These are phyloP conservation scores for Crithidia bombi DNA, from an alignment of 208 protist species.

Conservation along the genomic window DNA sequence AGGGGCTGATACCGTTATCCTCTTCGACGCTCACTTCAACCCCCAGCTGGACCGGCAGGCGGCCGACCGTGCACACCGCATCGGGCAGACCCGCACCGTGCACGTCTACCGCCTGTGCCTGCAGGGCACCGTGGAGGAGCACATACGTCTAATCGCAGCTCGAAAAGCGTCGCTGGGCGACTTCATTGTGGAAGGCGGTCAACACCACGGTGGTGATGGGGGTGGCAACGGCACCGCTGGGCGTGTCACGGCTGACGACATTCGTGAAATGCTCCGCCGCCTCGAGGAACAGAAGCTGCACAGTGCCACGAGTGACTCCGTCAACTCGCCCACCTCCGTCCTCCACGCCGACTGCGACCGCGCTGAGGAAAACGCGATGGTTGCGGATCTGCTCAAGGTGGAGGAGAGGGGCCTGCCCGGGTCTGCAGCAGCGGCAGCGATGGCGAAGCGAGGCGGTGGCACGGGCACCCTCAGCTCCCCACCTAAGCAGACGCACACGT, in stretches of 20 bases:
- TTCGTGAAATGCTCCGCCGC: slow-evolving; percentile 56
- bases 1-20: slow-evolving; percentile 95
- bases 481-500: slow-evolving; percentile 46
- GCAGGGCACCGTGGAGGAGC: slow-evolving; percentile 93
- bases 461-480: slow-evolving; percentile 11
- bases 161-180: slow-evolving; percentile 94
- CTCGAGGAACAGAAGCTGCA: slow-evolving; percentile 25
- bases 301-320: neutral
- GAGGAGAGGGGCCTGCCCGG: slow-evolving; percentile 44
- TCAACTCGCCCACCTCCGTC: slow-evolving; percentile 5
- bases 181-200: slow-evolving; percentile 87
- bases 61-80: slow-evolving; percentile 94
- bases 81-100: slow-evolving; percentile 95
- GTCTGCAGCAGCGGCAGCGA: slow-evolving; percentile 3
- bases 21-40: slow-evolving; percentile 98
- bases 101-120: slow-evolving; percentile 96
- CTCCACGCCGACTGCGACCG: neutral
- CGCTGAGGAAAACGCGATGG: slow-evolving; percentile 46
- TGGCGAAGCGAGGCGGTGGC: neutral
- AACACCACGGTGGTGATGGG: slow-evolving; percentile 15
- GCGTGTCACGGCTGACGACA: slow-evolving; percentile 48
- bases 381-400: slow-evolving; percentile 54
- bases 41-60: slow-evolving; percentile 98
- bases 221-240: neutral
- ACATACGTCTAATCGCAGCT: slow-evolving; percentile 93